A percentile compares a stretch with the other conserved stretches of the same genome.
phyloP scores from a whole-genome alignment of 352 stramenopile genomes.

The Pythium rishiriense region DNA sequence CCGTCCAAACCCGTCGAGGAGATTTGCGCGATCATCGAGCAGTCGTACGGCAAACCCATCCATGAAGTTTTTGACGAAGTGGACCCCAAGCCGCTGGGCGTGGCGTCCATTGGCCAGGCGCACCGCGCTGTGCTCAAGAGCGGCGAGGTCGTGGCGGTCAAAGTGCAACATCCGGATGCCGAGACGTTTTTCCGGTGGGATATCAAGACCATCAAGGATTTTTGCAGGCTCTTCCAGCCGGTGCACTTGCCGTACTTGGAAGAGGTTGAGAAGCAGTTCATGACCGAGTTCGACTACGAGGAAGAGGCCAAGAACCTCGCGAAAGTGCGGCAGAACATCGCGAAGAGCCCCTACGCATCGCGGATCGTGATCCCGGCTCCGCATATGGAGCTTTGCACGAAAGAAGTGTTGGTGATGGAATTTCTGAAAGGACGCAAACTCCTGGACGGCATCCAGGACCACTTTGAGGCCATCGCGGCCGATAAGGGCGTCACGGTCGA shows the following conservation, averaged over 20 bases:
- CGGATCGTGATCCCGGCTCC: conserved; percentile 85
- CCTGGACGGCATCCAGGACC: conserved; percentile 86
- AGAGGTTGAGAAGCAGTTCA: conserved; percentile 97
- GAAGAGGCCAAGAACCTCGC: conserved; percentile 91
- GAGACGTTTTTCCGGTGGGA: conserved; percentile 95
- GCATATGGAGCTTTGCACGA: conserved; percentile 90
- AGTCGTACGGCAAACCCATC: conserved; percentile 61
- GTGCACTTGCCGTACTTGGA: conserved; percentile 92
- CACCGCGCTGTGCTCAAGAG: conserved; percentile 73
- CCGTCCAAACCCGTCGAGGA: conserved; percentile 73
- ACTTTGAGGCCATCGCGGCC: conserved; percentile 88
- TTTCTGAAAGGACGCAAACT: conserved; percentile 88
- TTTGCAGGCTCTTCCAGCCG: conserved; percentile 94
- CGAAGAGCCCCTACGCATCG: conserved; percentile 64
- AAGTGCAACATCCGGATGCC: conserved; percentile 94
- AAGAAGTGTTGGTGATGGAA: conserved; percentile 96
- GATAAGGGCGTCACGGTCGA: conserved; percentile 86
- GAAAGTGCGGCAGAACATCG: conserved; percentile 89
- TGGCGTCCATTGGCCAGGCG: conserved; percentile 82
- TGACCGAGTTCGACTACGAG: conserved; percentile 97
- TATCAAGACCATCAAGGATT: conserved; percentile 96
- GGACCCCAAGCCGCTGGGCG: conserved; percentile 71
- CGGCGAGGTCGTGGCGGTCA: conserved; percentile 81
- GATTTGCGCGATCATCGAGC: conserved; percentile 74
- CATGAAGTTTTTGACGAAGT: conserved; percentile 60